A percentile compares a stretch with the other conserved stretches of the same genome.
These are phyloP conservation scores for Boletellus sp. DNA, from an alignment of 768 basidiomycete genomes.

Conservation along the genomic window DNA sequence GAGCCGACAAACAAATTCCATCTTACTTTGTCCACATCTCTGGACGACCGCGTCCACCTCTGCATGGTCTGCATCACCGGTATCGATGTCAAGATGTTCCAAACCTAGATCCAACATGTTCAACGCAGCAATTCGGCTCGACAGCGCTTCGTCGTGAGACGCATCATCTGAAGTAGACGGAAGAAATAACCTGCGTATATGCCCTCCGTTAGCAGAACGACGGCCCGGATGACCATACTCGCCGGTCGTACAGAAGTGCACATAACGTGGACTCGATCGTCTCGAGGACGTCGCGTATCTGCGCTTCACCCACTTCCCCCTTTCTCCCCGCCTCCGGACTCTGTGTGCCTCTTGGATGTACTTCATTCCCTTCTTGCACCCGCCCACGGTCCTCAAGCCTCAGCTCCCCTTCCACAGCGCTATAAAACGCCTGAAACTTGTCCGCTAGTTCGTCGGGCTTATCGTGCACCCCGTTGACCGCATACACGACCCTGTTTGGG, in stretches of 20 bases:
- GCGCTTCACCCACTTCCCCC: constrained; percentile 36
- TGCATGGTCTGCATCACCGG: constrained; percentile 46
- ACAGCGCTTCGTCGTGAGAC: constrained; percentile 85
- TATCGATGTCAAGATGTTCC: constrained; percentile 85
- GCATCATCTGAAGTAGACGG: constrained; percentile 73
- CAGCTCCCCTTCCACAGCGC: constrained; percentile 61
- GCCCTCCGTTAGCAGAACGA: background rate
- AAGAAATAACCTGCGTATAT: constrained; percentile 61
- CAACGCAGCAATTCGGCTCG: constrained; percentile 85
- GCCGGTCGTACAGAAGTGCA: constrained; percentile 82
- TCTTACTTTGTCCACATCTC: constrained; percentile 74
- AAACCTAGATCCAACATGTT: constrained; percentile 87
- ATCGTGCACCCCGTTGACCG: constrained; percentile 40
- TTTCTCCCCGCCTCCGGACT: constrained; percentile 17
- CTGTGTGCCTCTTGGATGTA: constrained; percentile 13
- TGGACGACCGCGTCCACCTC: constrained; percentile 62
- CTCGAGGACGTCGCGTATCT: constrained; percentile 62
- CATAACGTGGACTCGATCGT: constrained; percentile 70
- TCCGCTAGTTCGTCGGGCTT: constrained; percentile 48
- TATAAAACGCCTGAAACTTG: constrained; percentile 72
- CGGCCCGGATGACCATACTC: background rate
- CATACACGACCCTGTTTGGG: constrained; percentile 26
- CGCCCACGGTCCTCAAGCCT: constrained; percentile 23
- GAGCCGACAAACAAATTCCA: background rate
- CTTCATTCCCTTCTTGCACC: constrained; percentile 1